These are phyloP conservation scores for Bassia scoparia DNA, from an alignment of 148 eudicot species.

Conservation along the genomic window DNA sequence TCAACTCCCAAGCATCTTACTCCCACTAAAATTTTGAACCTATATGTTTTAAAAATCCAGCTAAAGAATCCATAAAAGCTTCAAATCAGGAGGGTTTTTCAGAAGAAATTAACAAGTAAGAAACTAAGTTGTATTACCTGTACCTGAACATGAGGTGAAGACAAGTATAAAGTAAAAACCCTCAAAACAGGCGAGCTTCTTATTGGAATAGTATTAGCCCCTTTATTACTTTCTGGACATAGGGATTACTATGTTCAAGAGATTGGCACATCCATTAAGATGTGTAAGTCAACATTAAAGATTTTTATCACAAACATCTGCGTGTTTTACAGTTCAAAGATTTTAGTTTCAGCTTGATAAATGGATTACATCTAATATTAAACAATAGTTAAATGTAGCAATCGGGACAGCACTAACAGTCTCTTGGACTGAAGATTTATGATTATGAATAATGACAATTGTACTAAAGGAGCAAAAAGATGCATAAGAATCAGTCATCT, in stretches of 20 bases:
- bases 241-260: background rate
- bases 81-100: background rate
- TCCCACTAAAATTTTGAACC: background rate
- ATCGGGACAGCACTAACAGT: background rate
- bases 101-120: background rate
- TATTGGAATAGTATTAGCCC: background rate
- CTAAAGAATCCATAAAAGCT: background rate
- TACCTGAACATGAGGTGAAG: background rate
- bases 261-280: background rate
- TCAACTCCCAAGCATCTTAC: background rate
- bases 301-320: constrained; percentile 1
- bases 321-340: background rate
- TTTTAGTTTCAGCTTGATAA: background rate
- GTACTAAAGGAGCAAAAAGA: too few species aligned
- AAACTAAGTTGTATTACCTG: background rate
- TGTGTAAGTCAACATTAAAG: too few species aligned
- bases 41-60: background rate
- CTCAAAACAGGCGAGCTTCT: background rate
- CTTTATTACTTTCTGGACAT: background rate
- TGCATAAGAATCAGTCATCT: too few species aligned
- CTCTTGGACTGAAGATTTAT: too few species aligned
- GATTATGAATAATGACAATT: too few species aligned
- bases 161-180: background rate
- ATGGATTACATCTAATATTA: background rate
- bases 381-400: background rate